Conservation (phyloP, 2,329 filamentous ascomycete genomes). For the Gaeumannomyces tritici region DNA sequence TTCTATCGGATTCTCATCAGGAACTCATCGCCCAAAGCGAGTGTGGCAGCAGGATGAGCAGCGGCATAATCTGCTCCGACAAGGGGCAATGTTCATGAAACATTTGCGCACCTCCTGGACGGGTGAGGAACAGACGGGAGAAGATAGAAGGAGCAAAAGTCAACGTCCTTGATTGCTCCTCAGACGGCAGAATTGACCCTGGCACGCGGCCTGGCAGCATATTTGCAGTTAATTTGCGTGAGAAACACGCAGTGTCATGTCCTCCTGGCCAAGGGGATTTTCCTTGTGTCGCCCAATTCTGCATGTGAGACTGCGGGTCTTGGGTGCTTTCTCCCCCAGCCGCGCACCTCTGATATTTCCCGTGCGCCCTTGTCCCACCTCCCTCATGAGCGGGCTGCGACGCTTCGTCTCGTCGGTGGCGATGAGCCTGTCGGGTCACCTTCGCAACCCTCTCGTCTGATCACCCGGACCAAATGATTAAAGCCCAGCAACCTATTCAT, state of each 20-base stretch:
- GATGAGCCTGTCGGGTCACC: background rate
- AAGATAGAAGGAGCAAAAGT: background rate
- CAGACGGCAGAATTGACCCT: background rate
- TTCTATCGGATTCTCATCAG: background rate
- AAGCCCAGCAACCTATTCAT: background rate
- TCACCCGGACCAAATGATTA: background rate
- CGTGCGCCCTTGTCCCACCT: background rate
- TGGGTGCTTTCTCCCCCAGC: too few relatives aligned
- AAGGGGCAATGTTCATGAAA: background rate
- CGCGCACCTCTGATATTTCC: background rate
- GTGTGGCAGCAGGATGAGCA: background rate
- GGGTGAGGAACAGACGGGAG: background rate
- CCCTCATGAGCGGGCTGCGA: background rate
- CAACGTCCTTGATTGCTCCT: background rate
- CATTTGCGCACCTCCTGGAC: background rate
- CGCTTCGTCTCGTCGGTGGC: background rate
- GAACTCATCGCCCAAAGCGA: background rate
- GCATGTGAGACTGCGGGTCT: background rate
- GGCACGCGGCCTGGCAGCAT: background rate
- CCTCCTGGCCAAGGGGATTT: background rate
- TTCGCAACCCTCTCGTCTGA: background rate
- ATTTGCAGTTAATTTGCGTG: too few relatives aligned
- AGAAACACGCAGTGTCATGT: background rate
- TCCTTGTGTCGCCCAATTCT: background rate
- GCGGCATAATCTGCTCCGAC: background rate